Percentiles rank a stretch among this genome's conserved stretches.
Evolutionary conservation across 2,329 filamentous ascomycete genomes (phyloP).

Genomic region (Apiospora sp.): DNA sequence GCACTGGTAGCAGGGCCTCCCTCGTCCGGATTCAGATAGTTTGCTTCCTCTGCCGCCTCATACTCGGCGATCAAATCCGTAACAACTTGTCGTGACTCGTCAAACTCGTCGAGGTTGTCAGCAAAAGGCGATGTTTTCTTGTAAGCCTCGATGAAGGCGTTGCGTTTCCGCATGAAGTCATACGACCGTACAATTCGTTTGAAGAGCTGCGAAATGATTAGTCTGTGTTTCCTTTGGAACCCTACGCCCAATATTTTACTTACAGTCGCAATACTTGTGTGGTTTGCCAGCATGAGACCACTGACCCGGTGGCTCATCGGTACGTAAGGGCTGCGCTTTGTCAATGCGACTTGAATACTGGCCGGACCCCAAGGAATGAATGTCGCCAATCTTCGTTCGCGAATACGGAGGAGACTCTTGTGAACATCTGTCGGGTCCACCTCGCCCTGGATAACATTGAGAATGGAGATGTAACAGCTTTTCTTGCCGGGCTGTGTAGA

Average conservation of each 20-base stretch:
- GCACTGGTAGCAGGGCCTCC: constrained; percentile 60
- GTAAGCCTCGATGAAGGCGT: constrained; percentile 95
- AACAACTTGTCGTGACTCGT: constrained; percentile 91
- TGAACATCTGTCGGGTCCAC: constrained; percentile 98
- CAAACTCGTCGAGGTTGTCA: constrained; percentile 92
- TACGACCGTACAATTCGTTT: constrained; percentile 93
- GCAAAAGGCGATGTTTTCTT: constrained; percentile 95
- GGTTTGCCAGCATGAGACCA: constrained; percentile 96
- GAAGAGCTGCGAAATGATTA: constrained; percentile 68
- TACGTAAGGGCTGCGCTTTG: constrained; percentile 95
- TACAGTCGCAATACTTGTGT: constrained; percentile 93
- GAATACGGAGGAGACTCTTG: constrained; percentile 95
- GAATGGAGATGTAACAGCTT: constrained; percentile 98
- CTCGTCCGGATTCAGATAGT: constrained; percentile 83
- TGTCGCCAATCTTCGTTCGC: constrained; percentile 89
- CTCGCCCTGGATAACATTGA: constrained; percentile 99
- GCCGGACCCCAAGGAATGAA: constrained; percentile 99
- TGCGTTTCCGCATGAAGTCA: constrained; percentile 92
- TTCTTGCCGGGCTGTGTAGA: constrained; percentile 94
- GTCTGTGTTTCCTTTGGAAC: not conserved
- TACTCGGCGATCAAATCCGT: constrained; percentile 93
- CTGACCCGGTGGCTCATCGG: constrained; percentile 94
- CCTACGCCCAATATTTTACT: constrained; percentile 37
- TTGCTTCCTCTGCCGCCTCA: constrained; percentile 89
- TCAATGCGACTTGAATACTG: constrained; percentile 95